phyloP scores from a whole-genome alignment of 2,329 filamentous ascomycete genomes.

The Teratosphaeria gauchensis region DNA sequence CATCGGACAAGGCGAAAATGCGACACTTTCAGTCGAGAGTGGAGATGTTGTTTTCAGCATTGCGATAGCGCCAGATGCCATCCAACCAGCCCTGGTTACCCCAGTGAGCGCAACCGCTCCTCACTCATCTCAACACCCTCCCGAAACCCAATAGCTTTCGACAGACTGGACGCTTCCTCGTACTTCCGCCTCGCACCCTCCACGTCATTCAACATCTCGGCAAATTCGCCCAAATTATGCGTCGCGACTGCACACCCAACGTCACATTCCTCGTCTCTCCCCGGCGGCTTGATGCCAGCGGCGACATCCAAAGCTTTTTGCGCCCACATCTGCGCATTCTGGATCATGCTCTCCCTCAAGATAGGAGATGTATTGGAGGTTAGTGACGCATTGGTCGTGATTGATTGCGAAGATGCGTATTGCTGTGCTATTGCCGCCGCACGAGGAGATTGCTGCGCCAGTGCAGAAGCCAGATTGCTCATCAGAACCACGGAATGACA shows the following conservation, averaged over 20 bases:
- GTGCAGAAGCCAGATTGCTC: constrained; percentile 69
- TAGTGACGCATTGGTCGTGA: constrained; percentile 2
- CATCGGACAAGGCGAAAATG: neutral
- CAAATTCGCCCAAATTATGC: constrained; percentile 80
- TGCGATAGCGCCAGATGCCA: neutral
- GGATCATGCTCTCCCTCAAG: constrained; percentile 48
- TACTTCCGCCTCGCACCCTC: constrained; percentile 59
- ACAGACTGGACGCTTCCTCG: constrained; percentile 54
- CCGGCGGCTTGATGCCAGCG: constrained; percentile 53
- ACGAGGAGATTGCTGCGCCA: constrained; percentile 53
- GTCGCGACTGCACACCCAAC: constrained; percentile 71
- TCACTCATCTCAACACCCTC: constrained; percentile 36
- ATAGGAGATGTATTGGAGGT: constrained; percentile 23
- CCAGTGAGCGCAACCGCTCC: constrained; percentile 23
- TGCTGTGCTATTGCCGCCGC: constrained; percentile 20
- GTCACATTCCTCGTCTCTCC: constrained; percentile 70
- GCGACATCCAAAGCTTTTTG: constrained; percentile 63
- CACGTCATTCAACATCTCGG: constrained; percentile 59
- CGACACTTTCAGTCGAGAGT: neutral
- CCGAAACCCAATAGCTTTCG: constrained; percentile 38
- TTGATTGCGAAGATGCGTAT: constrained; percentile 25
- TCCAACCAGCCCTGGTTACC: neutral
- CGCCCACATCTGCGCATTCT: constrained; percentile 69
- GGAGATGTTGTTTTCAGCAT: neutral
- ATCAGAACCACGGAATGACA: constrained; percentile 80